Evolutionary conservation across 2,329 filamentous ascomycete genomes (phyloP).

Genomic region (Fusarium metavorans): DNA sequence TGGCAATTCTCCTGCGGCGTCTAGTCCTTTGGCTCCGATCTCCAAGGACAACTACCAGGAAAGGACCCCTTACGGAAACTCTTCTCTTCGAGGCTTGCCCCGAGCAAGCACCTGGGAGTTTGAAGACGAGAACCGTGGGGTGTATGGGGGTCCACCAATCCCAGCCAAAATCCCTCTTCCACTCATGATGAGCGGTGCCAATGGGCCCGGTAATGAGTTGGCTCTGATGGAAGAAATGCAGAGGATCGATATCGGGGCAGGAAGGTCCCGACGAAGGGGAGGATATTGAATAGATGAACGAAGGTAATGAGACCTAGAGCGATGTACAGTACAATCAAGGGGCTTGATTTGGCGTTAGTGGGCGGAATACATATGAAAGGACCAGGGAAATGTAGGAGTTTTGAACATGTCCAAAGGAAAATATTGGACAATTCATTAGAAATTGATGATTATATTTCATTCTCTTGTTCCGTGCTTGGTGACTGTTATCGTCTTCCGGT

Average conservation of each 20-base stretch:
- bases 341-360: conserved; percentile 36
- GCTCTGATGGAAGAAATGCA: conserved; percentile 79
- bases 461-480: background rate
- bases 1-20: conserved; percentile 51
- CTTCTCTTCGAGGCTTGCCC: conserved; percentile 51
- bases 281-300: conserved; percentile 50
- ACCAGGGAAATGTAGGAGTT: conserved; percentile 26
- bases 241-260: conserved; percentile 73
- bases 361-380: conserved; percentile 8
- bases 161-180: conserved; percentile 77
- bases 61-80: conserved; percentile 49
- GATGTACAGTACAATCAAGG: conserved; percentile 40
- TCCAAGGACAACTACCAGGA: conserved; percentile 65
- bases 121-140: conserved; percentile 63
- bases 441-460: conserved; percentile 15
- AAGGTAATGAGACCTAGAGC: conserved; percentile 33
- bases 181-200: conserved; percentile 61
- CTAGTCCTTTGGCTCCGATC: conserved; percentile 65
- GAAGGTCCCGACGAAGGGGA: conserved; percentile 65
- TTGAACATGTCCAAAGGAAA: conserved; percentile 1
- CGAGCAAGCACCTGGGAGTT: conserved; percentile 66
- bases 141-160: conserved; percentile 66
- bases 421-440: conserved; percentile 11
- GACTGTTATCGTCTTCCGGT: background rate
- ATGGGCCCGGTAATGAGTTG: conserved; percentile 60